Percentiles rank a stretch among this genome's conserved stretches.
Conservation (phyloP, 1,284 basidiomycete species). For the Vanrija sp. region DNA sequence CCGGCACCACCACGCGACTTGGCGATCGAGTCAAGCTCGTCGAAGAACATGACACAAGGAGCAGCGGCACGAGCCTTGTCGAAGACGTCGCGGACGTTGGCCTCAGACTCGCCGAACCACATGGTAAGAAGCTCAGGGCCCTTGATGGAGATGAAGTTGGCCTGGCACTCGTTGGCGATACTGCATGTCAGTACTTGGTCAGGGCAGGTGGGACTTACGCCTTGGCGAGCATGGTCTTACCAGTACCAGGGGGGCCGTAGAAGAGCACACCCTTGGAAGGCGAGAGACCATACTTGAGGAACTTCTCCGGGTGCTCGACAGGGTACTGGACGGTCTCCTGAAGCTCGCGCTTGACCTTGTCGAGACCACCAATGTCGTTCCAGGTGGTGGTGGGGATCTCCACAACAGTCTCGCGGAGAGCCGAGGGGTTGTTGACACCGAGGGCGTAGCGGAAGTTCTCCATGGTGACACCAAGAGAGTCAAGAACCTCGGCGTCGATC, state of each 20-base stretch:
- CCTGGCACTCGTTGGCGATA: slow-evolving; percentile 98
- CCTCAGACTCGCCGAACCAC: slow-evolving; percentile 99
- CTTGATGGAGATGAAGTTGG: slow-evolving; percentile 65
- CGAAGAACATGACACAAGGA: slow-evolving; percentile 99
- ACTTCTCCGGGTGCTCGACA: slow-evolving; percentile 99
- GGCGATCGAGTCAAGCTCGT: slow-evolving; percentile 97
- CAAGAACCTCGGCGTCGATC: slow-evolving; percentile 94
- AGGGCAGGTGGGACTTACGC: slow-evolving; percentile 49
- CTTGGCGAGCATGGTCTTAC: slow-evolving; percentile 92
- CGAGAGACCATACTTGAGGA: slow-evolving; percentile 99
- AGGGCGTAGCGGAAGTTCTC: slow-evolving; percentile 98
- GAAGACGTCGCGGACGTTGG: slow-evolving; percentile 98
- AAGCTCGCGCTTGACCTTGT: slow-evolving; percentile 98
- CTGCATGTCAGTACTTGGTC: slow-evolving; percentile 11
- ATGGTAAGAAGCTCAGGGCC: slow-evolving; percentile 96
- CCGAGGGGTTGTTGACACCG: slow-evolving; percentile 91
- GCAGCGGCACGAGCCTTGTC: slow-evolving; percentile 99
- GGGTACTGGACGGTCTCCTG: slow-evolving; percentile 99
- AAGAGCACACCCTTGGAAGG: slow-evolving; percentile 96
- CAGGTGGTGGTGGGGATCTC: slow-evolving; percentile 95
- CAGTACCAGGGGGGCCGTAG: slow-evolving; percentile 91
- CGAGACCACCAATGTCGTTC: slow-evolving; percentile 98
- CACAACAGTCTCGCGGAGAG: slow-evolving; percentile 91
- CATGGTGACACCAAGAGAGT: slow-evolving; percentile 94
- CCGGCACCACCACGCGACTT: slow-evolving; percentile 81